Evolutionary conservation across 1,284 basidiomycete genomes (phyloP), one percentile per base, ranked within the genome.

Genomic region (Ustilago bromivora): DNA sequence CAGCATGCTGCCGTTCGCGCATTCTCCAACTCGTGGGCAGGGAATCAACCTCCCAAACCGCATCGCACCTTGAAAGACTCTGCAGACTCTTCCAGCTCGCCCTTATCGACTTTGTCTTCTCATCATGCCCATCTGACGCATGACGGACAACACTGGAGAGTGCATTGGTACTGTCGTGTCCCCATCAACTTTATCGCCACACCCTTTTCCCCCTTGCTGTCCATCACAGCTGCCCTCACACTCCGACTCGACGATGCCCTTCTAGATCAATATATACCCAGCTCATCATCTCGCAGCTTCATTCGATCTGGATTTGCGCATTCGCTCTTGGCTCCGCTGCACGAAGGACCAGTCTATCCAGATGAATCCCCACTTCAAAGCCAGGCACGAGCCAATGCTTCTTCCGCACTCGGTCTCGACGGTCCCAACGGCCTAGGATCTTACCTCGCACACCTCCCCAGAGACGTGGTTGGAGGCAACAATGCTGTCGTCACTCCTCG

Each of bases 271-370:
- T 55, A 55, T 17, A 34, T 73, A 8, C 55, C 71, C 4, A 17
- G 5, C 3, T 17, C 56, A 3, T 17, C 61, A 10, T 52, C 66
- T 11, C 47, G 41, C 9, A 32, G 36, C 7, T 61, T 59, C 23
- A 31, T 64, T 32, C 65, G 69, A 4, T 65, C 68, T 19, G 74
- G 74, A 1, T 78, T 78, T 32, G 56, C 67, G 3, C 76, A 78
- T 36, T 78, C 76, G 11, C 68, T 78, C 10, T 59, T 78, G 17
- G 34, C 76, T 8, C 76, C 76, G 17, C 43, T 78, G 36, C 71
- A 78, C 36, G 71, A 78, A 54, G 76, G 76, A 19, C 71, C 76
- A 5, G 62, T 78, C 31, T 78, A 78, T 64, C 76, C 76, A n/a
- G 71, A 78, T 46, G 76, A 78, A 34, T 78, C 76, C 11, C 67